Percentiles rank a stretch among this genome's conserved stretches.
Conservation (phyloP, 306 rosid genomes). For the Trichosanthes cucumerina region DNA sequence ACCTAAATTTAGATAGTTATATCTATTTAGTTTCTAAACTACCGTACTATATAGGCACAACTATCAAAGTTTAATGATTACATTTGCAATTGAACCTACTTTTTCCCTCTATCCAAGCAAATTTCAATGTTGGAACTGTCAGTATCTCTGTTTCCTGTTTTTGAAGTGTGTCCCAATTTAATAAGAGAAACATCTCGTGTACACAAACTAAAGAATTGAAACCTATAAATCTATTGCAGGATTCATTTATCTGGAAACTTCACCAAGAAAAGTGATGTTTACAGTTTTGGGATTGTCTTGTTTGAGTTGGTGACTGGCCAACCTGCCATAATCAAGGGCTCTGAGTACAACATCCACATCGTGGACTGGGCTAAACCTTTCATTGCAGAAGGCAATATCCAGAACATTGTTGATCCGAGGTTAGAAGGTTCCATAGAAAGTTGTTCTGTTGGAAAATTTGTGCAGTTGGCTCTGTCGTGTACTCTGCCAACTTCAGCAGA, state of each 20-base stretch:
- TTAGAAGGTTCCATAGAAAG: background rate
- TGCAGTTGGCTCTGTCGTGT: constrained; percentile 18
- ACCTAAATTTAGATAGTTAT: background rate
- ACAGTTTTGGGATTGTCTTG: constrained; percentile 19
- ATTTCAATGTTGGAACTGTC: background rate
- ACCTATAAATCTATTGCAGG: background rate
- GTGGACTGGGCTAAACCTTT: constrained; percentile 15
- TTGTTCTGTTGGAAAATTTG: constrained; percentile 7
- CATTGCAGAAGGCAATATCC: constrained; percentile 7
- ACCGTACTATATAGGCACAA: too few relatives aligned
- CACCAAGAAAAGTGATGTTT: constrained; percentile 17
- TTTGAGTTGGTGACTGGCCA: constrained; percentile 19
- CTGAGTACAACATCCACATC: constrained; percentile 12
- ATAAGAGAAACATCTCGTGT: background rate
- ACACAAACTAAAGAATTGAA: background rate
- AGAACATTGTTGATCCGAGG: constrained; percentile 19
- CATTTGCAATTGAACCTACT: background rate
- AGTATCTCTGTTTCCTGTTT: background rate
- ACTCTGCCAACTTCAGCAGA: background rate
- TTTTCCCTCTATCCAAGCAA: background rate
- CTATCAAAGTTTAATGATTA: background rate
- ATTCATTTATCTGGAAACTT: constrained; percentile 9
- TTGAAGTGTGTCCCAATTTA: background rate
- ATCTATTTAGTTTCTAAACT: background rate
- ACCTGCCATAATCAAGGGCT: constrained; percentile 12